Evolutionary conservation across 306 rosid genomes (phyloP).

Genomic region (Lathyrus sativus): DNA sequence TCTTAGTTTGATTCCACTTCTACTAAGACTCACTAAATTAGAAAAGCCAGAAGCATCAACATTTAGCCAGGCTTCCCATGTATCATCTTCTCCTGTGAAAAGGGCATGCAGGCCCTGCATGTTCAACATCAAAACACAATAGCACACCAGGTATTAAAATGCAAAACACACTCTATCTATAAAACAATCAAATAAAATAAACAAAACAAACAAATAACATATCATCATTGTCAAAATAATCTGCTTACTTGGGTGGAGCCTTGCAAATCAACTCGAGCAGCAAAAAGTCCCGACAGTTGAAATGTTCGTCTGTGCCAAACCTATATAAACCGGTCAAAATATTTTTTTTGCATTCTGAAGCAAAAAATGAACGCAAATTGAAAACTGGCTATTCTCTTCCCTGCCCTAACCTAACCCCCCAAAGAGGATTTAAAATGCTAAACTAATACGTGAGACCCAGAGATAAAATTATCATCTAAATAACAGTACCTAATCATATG

Average conservation of each 20-base stretch:
- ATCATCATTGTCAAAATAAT: conserved; percentile 33
- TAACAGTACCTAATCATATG: conserved; percentile 21
- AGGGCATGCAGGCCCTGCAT: conserved; percentile 92
- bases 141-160: conserved; percentile 28
- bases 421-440: neutral
- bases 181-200: conserved; percentile 11
- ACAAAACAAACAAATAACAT: neutral
- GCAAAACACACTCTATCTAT: conserved; percentile 27
- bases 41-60: conserved; percentile 87
- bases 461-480: conserved; percentile 14
- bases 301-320: conserved; percentile 95
- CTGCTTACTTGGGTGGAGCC: conserved; percentile 77
- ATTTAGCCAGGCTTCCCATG: conserved; percentile 98
- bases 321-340: conserved; percentile 48
- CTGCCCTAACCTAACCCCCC: conserved; percentile 10
- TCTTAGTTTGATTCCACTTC: conserved; percentile 82
- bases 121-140: conserved; percentile 39
- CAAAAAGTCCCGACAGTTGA: conserved; percentile 99
- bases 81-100: conserved; percentile 90
- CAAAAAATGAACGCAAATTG: conserved; percentile 1
- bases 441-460: neutral
- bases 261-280: conserved; percentile 94
- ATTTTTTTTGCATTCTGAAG: neutral
- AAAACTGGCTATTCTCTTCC: conserved; percentile 10
- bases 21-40: conserved; percentile 57